A percentile compares a stretch with the other conserved stretches of the same genome.
These are phyloP conservation scores for Russula sp. DNA, from an alignment of 768 basidiomycete species.

Conservation along the genomic window DNA sequence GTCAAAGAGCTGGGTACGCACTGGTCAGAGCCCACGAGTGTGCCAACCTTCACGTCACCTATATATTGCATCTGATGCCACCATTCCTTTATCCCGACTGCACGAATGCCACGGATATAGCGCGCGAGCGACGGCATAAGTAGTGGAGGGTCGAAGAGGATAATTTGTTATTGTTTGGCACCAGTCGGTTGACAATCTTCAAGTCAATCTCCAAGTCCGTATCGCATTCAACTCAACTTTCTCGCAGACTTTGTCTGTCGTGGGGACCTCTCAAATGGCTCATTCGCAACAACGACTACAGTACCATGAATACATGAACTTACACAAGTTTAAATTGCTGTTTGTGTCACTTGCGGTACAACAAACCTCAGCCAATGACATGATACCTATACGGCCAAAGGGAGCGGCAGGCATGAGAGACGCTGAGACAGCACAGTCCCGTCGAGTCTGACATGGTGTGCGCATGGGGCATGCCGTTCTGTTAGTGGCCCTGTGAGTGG, in stretches of 20 bases:
- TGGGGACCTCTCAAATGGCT: no score
- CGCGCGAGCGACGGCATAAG: constrained; percentile 66
- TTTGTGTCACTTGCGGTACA: no score
- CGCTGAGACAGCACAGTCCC: no score
- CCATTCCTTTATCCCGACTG: constrained; percentile 78
- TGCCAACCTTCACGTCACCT: constrained; percentile 86
- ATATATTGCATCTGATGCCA: constrained; percentile 91
- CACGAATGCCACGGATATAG: constrained; percentile 67
- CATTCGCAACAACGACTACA: constrained; percentile 7
- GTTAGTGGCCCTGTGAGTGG: no score
- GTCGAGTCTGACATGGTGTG: no score
- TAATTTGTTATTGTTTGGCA: constrained; percentile 20
- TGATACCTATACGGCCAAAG: no score
- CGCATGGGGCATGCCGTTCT: no score
- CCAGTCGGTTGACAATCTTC: neutral
- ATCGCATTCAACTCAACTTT: no score
- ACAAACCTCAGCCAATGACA: no score
- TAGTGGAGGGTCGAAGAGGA: constrained; percentile 7
- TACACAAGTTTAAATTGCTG: no score
- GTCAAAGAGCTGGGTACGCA: constrained; percentile 34
- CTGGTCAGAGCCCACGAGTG: constrained; percentile 73
- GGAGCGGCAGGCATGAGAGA: no score
- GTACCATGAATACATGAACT: constrained; percentile 4
- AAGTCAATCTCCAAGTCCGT: neutral
- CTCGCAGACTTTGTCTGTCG: no score